Evolutionary conservation across 768 basidiomycete genomes (phyloP), one percentile per base, ranked within the genome.

Genomic region (Tylopilus balloui): DNA sequence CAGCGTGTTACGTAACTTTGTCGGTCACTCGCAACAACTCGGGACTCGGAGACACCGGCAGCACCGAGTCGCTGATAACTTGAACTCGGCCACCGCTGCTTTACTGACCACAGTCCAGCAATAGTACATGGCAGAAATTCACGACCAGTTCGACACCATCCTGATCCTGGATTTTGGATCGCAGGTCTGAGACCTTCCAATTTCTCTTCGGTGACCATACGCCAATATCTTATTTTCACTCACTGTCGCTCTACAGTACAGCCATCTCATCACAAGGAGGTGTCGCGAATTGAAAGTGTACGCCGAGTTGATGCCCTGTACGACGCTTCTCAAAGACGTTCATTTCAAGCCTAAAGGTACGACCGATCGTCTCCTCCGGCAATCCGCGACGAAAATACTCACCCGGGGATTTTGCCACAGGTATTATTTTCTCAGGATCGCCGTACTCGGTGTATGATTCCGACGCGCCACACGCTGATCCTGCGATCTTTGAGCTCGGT

Each of bases 211-310:
- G 39, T 42, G 49, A 52, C 52, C 45, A 32, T 8, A 42, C 28
- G 14, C 51, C 36, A 23, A 53, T 48, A n/a, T n/a, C 42, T 46
- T 38, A 34, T 43, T 45, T 53, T 35, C 14, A 10, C 17, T 19
- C n/a, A n/a, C 17, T 34, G 20, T 38, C 47, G 14, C 31, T 34
- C 12, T 28, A 36, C 67, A 95, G 92, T 95, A 95, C 70, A 94
- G 94, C 56, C 96, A 98, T 75, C 75, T 99, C 54, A 98, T 98
- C 69, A 96, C 94, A 7, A 75, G 96, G 65, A 79, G 96, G 82
- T 97, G 95, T 78, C 86, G 96, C 64, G 96, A 99, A 69, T 79
- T 93, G 63, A 91, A 92, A 47, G 92, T 99, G 47, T 98, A 98
- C 64, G 95, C 95, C 44, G 96, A 99, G 73, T 77, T 99, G 62